Evolutionary conservation across 371 early-diverging fungal genomes (phyloP).

Genomic region (Apophysomyces ossiformis): DNA sequence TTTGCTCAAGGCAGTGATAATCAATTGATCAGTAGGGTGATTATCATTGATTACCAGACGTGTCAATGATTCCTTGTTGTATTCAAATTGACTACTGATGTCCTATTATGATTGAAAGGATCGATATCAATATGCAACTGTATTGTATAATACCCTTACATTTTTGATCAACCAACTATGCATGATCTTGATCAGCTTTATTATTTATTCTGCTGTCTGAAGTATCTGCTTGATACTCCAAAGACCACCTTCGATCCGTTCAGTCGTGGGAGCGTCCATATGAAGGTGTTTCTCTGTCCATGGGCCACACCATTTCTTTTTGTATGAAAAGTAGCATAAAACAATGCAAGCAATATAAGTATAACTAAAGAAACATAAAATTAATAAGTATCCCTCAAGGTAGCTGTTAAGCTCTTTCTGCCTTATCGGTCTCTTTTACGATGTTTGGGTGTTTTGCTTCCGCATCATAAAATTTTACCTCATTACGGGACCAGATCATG

Average conservation of each 20-base stretch:
- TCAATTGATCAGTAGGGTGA: too few species aligned
- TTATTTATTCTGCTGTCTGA: not conserved
- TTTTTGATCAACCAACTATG: not conserved
- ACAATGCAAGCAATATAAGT: not conserved
- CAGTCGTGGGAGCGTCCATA: constrained; percentile 11
- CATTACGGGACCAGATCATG: not conserved
- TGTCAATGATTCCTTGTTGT: not conserved
- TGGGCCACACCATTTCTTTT: constrained; percentile 13
- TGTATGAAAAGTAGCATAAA: constrained; percentile 7
- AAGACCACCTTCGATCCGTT: constrained; percentile 16
- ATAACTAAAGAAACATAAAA: not conserved
- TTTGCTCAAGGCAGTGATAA: too few species aligned
- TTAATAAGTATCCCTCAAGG: not conserved
- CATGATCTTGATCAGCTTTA: constrained; percentile 3
- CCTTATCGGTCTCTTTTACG: not conserved
- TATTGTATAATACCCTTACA: constrained; percentile 6
- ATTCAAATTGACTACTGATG: not conserved
- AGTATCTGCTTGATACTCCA: not conserved
- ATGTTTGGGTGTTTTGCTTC: not conserved
- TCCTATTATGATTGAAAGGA: not conserved
- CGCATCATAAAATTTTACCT: not conserved
- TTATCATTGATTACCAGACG: too few species aligned
- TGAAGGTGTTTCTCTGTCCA: constrained; percentile 7
- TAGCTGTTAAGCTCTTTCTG: not conserved
- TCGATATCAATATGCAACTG: not conserved